These are phyloP conservation scores for Chalara sp. DNA, from an alignment of 2,329 filamentous ascomycete genomes.

Conservation along the genomic window DNA sequence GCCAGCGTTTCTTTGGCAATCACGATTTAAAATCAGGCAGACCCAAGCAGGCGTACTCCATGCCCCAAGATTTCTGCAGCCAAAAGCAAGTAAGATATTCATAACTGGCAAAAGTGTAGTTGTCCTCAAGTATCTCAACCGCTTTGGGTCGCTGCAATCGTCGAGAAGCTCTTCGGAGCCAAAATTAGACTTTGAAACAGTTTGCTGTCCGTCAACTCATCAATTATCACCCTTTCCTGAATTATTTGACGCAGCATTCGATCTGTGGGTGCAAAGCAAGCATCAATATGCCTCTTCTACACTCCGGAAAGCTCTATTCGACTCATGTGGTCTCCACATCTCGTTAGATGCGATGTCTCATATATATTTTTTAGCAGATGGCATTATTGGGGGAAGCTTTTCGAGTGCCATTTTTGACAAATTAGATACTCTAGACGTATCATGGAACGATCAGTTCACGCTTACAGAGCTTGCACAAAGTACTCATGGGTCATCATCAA, in stretches of 20 bases:
- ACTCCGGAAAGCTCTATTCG: slow-evolving; percentile 60
- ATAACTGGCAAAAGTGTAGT: slow-evolving; percentile 84
- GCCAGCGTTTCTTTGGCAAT: slow-evolving; percentile 65
- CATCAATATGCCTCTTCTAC: slow-evolving; percentile 62
- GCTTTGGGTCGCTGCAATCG: slow-evolving; percentile 33
- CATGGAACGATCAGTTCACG: slow-evolving; percentile 77
- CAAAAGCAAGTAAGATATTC: slow-evolving; percentile 67
- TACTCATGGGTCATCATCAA: slow-evolving; percentile 49
- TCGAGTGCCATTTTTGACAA: slow-evolving; percentile 66
- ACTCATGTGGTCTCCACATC: slow-evolving; percentile 58
- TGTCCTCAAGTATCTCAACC: slow-evolving; percentile 67
- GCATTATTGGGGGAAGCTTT: slow-evolving; percentile 59
- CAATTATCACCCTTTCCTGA: slow-evolving; percentile 64
- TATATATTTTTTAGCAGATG: slow-evolving; percentile 73
- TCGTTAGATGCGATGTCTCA: slow-evolving; percentile 61
- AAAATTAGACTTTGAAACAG: slow-evolving; percentile 47
- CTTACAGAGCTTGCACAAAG: slow-evolving; percentile 73
- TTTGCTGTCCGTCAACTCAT: slow-evolving; percentile 40
- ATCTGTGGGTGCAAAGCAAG: slow-evolving; percentile 70
- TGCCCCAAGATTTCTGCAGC: slow-evolving; percentile 68
- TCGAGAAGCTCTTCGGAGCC: slow-evolving; percentile 33
- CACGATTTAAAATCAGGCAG: slow-evolving; percentile 61
- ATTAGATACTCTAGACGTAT: slow-evolving; percentile 52
- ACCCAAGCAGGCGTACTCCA: slow-evolving; percentile 54
- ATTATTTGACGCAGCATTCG: slow-evolving; percentile 64